These are phyloP conservation scores for Solanum boliviense DNA, from an alignment of 257 asterid genomes.

Conservation along the genomic window DNA sequence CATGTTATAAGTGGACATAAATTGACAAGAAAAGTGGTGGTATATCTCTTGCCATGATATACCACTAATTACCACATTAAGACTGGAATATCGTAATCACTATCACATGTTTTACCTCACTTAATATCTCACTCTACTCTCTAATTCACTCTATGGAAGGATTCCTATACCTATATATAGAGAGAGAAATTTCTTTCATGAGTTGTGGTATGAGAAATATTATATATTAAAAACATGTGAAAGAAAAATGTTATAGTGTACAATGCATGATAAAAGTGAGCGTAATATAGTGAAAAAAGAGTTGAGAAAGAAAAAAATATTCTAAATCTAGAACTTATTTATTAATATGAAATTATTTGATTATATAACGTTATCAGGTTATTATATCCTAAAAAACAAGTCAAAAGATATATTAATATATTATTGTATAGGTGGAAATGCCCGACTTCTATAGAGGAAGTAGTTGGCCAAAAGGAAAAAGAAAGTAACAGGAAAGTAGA, in stretches of 20 bases:
- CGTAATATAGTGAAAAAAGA: no score
- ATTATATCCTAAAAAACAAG: neutral
- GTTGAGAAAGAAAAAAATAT: neutral
- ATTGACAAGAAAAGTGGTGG: neutral
- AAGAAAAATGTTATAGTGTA: no score
- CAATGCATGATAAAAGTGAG: neutral
- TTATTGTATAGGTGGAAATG: neutral
- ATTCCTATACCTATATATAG: neutral
- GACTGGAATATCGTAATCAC: neutral
- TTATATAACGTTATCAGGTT: neutral
- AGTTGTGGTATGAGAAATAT: neutral
- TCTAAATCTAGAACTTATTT: neutral
- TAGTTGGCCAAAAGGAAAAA: neutral
- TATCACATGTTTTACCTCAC: neutral
- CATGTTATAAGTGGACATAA: neutral
- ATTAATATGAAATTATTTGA: neutral
- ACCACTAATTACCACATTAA: neutral
- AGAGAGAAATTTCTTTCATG: neutral
- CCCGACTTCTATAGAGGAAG: no score
- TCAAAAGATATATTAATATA: neutral
- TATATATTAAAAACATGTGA: neutral
- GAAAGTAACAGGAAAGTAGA: neutral
- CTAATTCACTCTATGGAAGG: neutral
- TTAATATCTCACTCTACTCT: neutral
- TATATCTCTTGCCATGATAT: neutral